Base-by-base conservation (phyloP, 1,284 basidiomycete species). In the Schizophyllum amplum region DNA sequence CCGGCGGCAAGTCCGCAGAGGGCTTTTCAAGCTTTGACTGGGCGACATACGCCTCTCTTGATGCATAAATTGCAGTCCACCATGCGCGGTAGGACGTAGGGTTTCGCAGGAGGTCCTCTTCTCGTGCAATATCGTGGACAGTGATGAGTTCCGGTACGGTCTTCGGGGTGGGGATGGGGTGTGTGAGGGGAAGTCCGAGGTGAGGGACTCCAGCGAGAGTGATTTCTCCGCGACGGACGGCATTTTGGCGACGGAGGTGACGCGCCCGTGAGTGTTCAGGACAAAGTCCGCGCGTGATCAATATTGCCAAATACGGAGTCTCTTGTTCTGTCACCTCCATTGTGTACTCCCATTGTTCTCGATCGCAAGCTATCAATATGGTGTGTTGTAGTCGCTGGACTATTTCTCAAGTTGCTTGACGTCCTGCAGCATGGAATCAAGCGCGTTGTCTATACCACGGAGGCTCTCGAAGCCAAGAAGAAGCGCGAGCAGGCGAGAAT, bases 81-180 rank as follows among this genome's bases (percentile, higher is more conserved):
- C 97, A 99, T 63, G 90, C 84, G 26, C 92, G 84, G 69, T 95
- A 90, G 58, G 95, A 97, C 59, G 83, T 82, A 2, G 93, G 91
- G 71, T 98, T 98, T 61, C 92, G 84, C 27, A 95, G 77, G n/a
- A 99, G 81, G 72, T 99, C 96, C 72, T 99, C 94, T 74, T 98
- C 97, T 49, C 92, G 85, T 60, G 87, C 80, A 33, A 98, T 71
- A 71, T 98, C 94, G 54, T 83, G 78, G 25, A 84, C 72, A 2
- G 86, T 79, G 63, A 98, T 79, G 55, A 98, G 79, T 57, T 86
- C 77, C 17, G 88, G 79, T 66, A 94, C 85, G 1, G 84, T 89
- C 52, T 80, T 74, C 7, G 94, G 94, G 6, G 82, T 87, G 11
- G 96, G 96, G 53, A 87, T 76, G 9, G 96, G 94, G 54, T 82